Base-by-base conservation (phyloP, 345 rosid species). In the Gossypium mustelinum region DNA sequence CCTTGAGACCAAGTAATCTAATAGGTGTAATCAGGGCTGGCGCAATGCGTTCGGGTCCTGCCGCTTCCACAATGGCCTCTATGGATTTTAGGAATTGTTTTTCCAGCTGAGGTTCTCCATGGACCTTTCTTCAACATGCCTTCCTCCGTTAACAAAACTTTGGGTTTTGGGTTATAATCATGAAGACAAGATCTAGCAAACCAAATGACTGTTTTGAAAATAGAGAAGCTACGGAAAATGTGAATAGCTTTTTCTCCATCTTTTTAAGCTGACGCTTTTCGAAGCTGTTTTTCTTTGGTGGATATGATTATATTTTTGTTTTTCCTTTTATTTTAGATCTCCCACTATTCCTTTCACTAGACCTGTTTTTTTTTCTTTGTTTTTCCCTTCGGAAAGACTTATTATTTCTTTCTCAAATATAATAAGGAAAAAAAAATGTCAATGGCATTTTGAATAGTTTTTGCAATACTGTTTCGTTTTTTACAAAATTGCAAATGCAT, bases 11-110 rank as follows among this genome's bases (percentile, higher is more conserved):
- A 44, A 94, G 92, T 29, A 94, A 70, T 9, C 86, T 85, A 75
- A 92, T 59, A 39, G 98, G 98, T 1, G 87, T 85, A 68, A 89
- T 84, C 80, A 87, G 97, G 2, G 97, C 97, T 7, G 98, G 98
- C 41, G 92, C 92, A 66, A 89, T 82, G 72, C 97, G 91, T 75
- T 94, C 97, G 5, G 97, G 95, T 13, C 98, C 98, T 2, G 97
- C 97, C 9, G 97, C 83, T 84, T 94, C 97, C 41, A 94, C 87
- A 2, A 89, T 78, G 0, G 98, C 98, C 16, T 82, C 95, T 58
- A 77, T 89, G 90, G 72, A 94, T 91, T 82, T 76, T 90, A 72
- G 98, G 98, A 68, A 92, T 29, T 61, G 94, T 86, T 74, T 80
- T 94, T n/a, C 66, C 76, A 2, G 92, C 68, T 0, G 93, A 78